Conservation (phyloP, 169 alveolate species). For the Plasmodium knowlesi region DNA sequence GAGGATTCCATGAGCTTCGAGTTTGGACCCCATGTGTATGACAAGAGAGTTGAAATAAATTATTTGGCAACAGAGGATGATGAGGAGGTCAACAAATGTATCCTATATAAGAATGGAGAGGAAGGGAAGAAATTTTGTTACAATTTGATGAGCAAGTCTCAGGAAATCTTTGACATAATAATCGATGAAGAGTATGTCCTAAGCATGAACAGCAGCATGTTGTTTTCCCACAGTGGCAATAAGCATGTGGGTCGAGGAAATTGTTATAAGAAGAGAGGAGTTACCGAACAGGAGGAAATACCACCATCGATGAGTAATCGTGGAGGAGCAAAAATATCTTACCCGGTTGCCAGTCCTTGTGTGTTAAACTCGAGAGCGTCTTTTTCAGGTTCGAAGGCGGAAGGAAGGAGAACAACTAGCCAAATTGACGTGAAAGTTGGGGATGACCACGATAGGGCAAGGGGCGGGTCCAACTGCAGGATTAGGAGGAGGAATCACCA, state of each 20-base stretch:
- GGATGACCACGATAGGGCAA: background rate
- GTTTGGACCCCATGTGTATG: background rate
- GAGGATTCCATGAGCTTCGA: background rate
- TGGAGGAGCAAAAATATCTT: background rate
- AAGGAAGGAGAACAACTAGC: background rate
- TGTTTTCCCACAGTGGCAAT: constrained; percentile 12
- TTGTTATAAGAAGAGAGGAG: background rate
- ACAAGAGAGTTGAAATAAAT: background rate
- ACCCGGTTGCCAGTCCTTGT: background rate
- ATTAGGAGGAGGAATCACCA: background rate
- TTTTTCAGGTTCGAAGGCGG: background rate
- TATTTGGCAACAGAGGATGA: background rate
- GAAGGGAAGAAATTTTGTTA: background rate
- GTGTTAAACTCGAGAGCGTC: background rate
- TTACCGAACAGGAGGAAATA: background rate
- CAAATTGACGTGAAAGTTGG: background rate
- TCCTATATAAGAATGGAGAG: background rate
- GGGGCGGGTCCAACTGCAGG: background rate
- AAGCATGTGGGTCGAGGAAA: background rate
- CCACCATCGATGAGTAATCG: background rate
- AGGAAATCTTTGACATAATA: constrained; percentile 5
- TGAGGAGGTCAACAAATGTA: background rate
- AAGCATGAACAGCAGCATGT: constrained; percentile 14
- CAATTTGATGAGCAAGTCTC: background rate
- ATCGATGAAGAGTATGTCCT: constrained; percentile 31